These are phyloP conservation scores for Aspergillus neoniger DNA, from an alignment of 2,329 filamentous ascomycete species.

Conservation along the genomic window DNA sequence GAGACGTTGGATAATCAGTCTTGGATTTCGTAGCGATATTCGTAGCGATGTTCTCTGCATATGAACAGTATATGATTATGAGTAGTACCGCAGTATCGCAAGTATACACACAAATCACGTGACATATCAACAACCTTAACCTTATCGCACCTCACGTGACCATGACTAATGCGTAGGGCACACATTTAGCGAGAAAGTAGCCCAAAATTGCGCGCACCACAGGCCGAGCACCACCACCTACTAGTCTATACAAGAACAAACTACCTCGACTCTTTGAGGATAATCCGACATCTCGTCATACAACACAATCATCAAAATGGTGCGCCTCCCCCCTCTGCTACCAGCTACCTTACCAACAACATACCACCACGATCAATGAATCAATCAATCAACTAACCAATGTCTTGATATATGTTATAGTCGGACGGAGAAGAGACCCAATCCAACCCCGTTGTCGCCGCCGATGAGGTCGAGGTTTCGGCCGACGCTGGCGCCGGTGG, in stretches of 20 bases:
- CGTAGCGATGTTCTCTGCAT: neutral
- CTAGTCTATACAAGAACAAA: constrained; percentile 26
- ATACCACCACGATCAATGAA: neutral
- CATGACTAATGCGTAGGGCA: constrained; percentile 25
- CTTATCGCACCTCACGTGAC: neutral
- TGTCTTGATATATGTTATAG: constrained; percentile 49
- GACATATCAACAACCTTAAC: neutral
- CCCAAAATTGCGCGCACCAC: constrained; percentile 25
- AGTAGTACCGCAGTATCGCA: neutral
- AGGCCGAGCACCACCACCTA: constrained; percentile 24
- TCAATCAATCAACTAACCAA: constrained; percentile 20
- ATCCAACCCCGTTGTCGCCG: constrained; percentile 65
- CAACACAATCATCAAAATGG: constrained; percentile 47
- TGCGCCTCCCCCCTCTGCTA: constrained; percentile 29
- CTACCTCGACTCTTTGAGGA: constrained; percentile 54
- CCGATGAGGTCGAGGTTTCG: constrained; percentile 91
- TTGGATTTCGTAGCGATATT: neutral
- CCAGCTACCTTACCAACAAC: neutral
- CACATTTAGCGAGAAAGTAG: constrained; percentile 32
- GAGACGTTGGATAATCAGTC: constrained; percentile 12
- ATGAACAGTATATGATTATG: too few species aligned
- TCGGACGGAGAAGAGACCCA: constrained; percentile 99
- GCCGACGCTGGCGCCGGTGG: constrained; percentile 72
- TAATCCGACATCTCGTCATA: constrained; percentile 50
- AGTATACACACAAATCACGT: neutral